Percentiles rank a stretch among this genome's conserved stretches.
These are phyloP conservation scores for Avena insularis DNA, from an alignment of 176 grass and related monocot species.

Conservation along the genomic window DNA sequence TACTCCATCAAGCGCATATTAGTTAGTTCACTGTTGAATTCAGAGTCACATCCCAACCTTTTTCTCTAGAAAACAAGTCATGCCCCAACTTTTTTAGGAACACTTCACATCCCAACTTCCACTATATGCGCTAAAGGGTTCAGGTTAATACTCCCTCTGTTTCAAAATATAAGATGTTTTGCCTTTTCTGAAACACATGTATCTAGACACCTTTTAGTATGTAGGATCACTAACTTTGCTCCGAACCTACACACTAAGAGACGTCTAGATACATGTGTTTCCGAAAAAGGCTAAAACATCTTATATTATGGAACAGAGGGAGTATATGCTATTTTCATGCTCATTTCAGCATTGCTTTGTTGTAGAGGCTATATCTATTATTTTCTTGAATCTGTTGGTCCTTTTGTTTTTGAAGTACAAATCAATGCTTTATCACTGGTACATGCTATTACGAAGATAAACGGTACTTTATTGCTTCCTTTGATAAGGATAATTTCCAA, in stretches of 20 bases:
- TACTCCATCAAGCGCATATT: neutral
- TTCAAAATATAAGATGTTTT: too few relatives aligned
- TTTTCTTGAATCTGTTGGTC: constrained; percentile 29
- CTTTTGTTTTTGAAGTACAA: constrained; percentile 32
- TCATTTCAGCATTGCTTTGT: constrained; percentile 20
- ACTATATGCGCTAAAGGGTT: neutral
- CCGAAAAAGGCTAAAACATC: too few relatives aligned
- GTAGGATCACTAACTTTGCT: too few relatives aligned
- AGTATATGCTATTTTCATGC: constrained; percentile 30
- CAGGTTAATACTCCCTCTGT: neutral
- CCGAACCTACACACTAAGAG: too few relatives aligned
- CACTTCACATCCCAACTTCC: constrained; percentile 2
- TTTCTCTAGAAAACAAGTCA: neutral
- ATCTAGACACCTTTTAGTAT: too few relatives aligned
- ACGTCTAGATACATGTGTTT: too few relatives aligned
- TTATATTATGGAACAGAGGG: too few relatives aligned
- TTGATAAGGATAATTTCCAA: constrained; percentile 45
- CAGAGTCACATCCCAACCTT: neutral
- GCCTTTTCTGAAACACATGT: too few relatives aligned
- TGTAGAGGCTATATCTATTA: constrained; percentile 9
- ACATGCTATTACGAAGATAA: constrained; percentile 27
- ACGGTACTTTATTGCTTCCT: neutral
- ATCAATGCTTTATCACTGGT: constrained; percentile 23
- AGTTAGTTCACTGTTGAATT: neutral
- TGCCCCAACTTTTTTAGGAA: neutral